Conservation (phyloP, 805 yeast genomes). For the Brettanomyces anomalus region DNA sequence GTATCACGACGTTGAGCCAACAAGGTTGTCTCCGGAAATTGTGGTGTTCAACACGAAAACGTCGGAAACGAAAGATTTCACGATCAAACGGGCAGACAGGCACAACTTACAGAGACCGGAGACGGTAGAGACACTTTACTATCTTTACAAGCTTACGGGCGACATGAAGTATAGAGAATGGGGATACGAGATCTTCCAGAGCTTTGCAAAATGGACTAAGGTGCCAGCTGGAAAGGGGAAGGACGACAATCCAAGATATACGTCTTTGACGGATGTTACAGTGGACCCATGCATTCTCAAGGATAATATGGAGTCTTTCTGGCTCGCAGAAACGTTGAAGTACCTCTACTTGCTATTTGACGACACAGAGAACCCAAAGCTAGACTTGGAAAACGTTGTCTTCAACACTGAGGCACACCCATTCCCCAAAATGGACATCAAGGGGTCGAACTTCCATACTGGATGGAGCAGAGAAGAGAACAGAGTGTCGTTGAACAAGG, state of each 20-base stretch:
- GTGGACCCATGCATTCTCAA: slow-evolving; percentile 38
- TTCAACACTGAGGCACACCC: slow-evolving; percentile 95
- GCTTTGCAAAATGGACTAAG: slow-evolving; percentile 52
- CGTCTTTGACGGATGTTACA: slow-evolving; percentile 62
- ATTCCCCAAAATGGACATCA: slow-evolving; percentile 58
- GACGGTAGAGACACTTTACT: slow-evolving; percentile 81
- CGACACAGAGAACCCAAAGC: slow-evolving; percentile 37
- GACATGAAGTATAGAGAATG: slow-evolving; percentile 77
- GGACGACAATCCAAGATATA: slow-evolving; percentile 36
- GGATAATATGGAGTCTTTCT: slow-evolving; percentile 85
- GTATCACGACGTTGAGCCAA: slow-evolving; percentile 59
- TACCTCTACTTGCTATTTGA: slow-evolving; percentile 76
- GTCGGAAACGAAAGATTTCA: slow-evolving; percentile 47
- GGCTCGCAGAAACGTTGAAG: slow-evolving; percentile 91
- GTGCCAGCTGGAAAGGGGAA: slow-evolving; percentile 38
- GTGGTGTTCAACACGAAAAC: slow-evolving; percentile 59
- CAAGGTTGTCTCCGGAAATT: slow-evolving; percentile 86
- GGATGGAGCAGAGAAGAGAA: slow-evolving; percentile 43
- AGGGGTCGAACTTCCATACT: slow-evolving; percentile 43
- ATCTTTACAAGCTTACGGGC: slow-evolving; percentile 69
- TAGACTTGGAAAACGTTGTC: slow-evolving; percentile 62
- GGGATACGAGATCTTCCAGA: slow-evolving; percentile 81
- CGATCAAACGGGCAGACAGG: slow-evolving; percentile 58
- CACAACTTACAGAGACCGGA: slow-evolving; percentile 92
- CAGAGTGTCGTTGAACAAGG: not conserved